A percentile compares a stretch with the other conserved stretches of the same genome.
These are phyloP conservation scores for Ramularia endophylla DNA, from an alignment of 2,329 filamentous ascomycete species.

Conservation along the genomic window DNA sequence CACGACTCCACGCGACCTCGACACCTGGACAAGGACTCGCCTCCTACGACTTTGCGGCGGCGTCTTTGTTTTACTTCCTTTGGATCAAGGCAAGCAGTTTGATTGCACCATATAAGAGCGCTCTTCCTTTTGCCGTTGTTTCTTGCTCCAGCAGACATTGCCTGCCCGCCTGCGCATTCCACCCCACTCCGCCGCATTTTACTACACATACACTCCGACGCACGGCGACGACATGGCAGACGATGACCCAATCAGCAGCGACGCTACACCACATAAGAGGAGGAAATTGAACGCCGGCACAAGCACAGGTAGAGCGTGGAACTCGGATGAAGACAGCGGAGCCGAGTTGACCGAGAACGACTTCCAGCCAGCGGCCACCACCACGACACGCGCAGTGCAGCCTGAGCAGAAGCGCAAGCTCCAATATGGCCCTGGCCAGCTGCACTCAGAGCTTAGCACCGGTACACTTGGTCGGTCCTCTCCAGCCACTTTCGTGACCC, in stretches of 20 bases:
- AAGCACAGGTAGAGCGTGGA: constrained; percentile 20
- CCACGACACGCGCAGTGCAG: constrained; percentile 22
- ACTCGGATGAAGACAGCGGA: constrained; percentile 40
- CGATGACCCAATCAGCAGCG: constrained; percentile 29
- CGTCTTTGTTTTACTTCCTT: too few species aligned
- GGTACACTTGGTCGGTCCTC: constrained; percentile 10
- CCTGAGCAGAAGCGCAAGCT: constrained; percentile 19
- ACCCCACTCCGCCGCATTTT: too few species aligned
- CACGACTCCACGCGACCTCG: too few species aligned
- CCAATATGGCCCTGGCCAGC: constrained; percentile 15
- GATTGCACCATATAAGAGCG: too few species aligned
- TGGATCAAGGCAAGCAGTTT: too few species aligned
- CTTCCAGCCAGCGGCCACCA: constrained; percentile 42
- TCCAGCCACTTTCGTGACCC: constrained; percentile 38
- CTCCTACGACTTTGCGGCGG: too few species aligned
- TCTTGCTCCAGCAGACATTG: too few species aligned
- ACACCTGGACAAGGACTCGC: too few species aligned
- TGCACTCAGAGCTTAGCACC: constrained; percentile 18
- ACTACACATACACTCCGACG: too few species aligned
- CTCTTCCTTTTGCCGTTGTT: too few species aligned
- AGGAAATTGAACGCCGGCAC: constrained; percentile 22
- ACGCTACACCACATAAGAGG: constrained; percentile 30
- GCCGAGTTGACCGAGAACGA: constrained; percentile 45
- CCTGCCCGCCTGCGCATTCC: too few species aligned
- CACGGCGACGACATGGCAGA: constrained; percentile 22